Conservation (phyloP, 2,329 filamentous ascomycete genomes). For the Epichloe scottii region DNA sequence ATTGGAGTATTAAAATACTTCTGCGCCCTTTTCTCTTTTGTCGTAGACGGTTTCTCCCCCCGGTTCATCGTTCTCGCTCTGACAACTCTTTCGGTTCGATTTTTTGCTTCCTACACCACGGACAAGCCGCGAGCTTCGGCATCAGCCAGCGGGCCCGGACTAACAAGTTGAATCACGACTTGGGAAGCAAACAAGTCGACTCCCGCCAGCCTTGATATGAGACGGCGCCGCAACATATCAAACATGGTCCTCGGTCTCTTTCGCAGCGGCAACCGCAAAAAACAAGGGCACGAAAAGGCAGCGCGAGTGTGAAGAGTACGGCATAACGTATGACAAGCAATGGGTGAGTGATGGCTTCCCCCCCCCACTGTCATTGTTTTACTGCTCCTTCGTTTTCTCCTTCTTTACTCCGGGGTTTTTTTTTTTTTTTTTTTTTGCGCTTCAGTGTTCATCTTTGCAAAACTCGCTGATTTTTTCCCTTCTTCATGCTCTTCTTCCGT, state of each 20-base stretch:
- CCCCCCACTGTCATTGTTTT: background rate
- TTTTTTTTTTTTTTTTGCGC: background rate
- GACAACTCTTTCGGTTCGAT: too few species aligned
- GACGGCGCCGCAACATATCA: too few species aligned
- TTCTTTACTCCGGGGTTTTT: background rate
- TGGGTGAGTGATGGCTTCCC: conserved; percentile 28
- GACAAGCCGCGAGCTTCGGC: background rate
- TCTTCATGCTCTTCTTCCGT: background rate
- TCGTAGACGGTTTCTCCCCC: too few species aligned
- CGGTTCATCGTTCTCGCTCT: too few species aligned
- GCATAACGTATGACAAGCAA: conserved; percentile 28
- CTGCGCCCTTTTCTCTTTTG: too few species aligned
- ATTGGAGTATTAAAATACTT: background rate
- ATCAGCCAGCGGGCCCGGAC: background rate
- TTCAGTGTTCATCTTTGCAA: background rate
- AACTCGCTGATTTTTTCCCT: background rate
- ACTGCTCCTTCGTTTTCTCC: background rate
- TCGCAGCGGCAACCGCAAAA: background rate
- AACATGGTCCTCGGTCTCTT: background rate
- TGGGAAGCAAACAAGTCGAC: too few species aligned
- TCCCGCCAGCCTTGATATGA: background rate
- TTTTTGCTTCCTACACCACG: too few species aligned
- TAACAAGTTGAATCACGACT: too few species aligned
- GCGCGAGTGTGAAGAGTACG: conserved; percentile 3
- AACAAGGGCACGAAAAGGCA: conserved; percentile 8